A percentile compares a stretch with the other conserved stretches of the same genome.
These are phyloP conservation scores for Gorgonomyces haynaldii DNA, from an alignment of 192 early-diverging fungal species.

Conservation along the genomic window DNA sequence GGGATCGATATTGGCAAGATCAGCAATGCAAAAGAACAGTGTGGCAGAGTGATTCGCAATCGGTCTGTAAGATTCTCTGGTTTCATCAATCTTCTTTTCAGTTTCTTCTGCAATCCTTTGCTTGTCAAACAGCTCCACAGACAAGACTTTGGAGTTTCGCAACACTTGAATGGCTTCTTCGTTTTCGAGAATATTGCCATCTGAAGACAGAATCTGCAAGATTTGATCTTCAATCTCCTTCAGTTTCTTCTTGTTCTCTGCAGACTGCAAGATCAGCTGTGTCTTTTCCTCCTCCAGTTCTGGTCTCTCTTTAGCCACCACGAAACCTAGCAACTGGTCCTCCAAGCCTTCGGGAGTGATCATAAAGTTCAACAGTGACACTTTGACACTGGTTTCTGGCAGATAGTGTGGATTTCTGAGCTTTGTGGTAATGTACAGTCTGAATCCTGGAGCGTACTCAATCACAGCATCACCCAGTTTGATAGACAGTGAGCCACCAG, in stretches of 20 bases:
- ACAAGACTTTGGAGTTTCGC: constrained; percentile 43
- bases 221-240: constrained; percentile 60
- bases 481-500: constrained; percentile 48
- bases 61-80: constrained; percentile 50
- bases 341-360: constrained; percentile 58
- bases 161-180: constrained; percentile 52
- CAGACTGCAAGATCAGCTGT: constrained; percentile 48
- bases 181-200: constrained; percentile 59
- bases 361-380: constrained; percentile 58
- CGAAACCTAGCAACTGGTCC: constrained; percentile 53
- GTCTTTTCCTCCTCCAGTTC: constrained; percentile 58
- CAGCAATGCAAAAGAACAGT: constrained; percentile 57
- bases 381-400: constrained; percentile 49
- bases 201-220: constrained; percentile 45
- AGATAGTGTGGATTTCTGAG: constrained; percentile 55
- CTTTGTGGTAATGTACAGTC: constrained; percentile 56
- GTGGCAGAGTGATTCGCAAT: constrained; percentile 53
- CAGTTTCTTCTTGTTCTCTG: constrained; percentile 50
- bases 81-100: constrained; percentile 56
- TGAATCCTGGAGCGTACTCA: constrained; percentile 45
- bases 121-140: constrained; percentile 51
- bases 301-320: constrained; percentile 50
- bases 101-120: constrained; percentile 59
- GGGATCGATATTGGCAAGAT: constrained; percentile 54
- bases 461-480: constrained; percentile 50